A percentile compares a stretch with the other conserved stretches of the same genome.
Evolutionary conservation across 495 filamentous ascomycete species (phyloP).

Genomic region (Lindgomyces ingoldianus): DNA sequence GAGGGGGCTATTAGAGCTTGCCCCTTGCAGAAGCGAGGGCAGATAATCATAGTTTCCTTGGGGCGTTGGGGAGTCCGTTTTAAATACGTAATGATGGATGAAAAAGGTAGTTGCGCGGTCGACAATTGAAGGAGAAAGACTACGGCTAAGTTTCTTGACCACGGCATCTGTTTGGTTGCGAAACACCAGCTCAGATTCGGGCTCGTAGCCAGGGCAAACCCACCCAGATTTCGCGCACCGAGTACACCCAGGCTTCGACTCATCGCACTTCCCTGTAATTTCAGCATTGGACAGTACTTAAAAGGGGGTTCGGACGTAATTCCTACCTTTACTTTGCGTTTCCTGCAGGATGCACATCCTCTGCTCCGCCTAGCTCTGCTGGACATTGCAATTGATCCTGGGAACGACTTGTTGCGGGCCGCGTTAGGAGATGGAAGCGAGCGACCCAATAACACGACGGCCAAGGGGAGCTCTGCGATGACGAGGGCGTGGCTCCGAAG

Average conservation of each 20-base stretch:
- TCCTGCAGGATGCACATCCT: slow-evolving; percentile 7
- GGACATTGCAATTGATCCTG: background rate
- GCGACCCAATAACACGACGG: background rate
- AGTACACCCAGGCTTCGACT: background rate
- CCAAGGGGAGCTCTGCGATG: background rate
- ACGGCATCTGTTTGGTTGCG: background rate
- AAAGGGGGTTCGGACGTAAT: background rate
- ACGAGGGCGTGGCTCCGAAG: background rate
- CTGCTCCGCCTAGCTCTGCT: background rate
- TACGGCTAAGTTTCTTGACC: background rate
- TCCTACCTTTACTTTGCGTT: background rate
- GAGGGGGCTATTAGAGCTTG: background rate
- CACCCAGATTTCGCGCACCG: background rate
- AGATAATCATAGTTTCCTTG: background rate
- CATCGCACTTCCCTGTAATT: background rate
- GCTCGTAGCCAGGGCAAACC: background rate
- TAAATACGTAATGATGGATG: background rate
- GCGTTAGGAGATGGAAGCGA: background rate
- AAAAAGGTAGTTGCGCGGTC: slow-evolving; percentile 1
- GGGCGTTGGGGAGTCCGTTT: background rate
- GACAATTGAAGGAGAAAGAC: background rate
- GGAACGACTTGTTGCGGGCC: background rate
- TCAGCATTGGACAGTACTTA: background rate
- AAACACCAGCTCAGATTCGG: background rate
- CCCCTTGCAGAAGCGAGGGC: background rate